phyloP scores from a whole-genome alignment of 202 grass and related monocot species.

The Panicum virgatum region DNA sequence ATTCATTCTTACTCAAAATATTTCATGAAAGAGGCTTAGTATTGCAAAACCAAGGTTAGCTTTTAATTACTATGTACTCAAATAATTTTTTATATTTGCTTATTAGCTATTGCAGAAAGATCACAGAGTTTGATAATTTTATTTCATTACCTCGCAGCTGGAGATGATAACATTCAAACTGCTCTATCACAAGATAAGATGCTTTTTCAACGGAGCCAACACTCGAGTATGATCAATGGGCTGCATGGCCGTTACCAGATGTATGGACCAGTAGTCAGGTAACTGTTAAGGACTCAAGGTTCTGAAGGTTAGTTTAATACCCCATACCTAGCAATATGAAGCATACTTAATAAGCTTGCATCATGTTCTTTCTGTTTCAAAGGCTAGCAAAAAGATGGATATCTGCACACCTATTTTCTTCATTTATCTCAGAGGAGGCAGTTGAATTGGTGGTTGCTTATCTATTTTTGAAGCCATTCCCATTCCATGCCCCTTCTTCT shows the following conservation, averaged over 20 bases:
- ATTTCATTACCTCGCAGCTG: conserved; percentile 51
- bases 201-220: conserved; percentile 78
- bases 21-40: conserved; percentile 81
- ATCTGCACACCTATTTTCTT: conserved; percentile 93
- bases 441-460: conserved; percentile 89
- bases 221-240: conserved; percentile 99
- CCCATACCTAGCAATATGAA: conserved; percentile 12
- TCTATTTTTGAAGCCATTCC: conserved; percentile 87
- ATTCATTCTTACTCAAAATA: conserved; percentile 91
- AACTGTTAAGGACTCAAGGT: conserved; percentile 28
- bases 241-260: conserved; percentile 83
- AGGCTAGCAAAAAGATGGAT: conserved; percentile 98
- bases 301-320: neutral
- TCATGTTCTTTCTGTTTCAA: conserved; percentile 43
- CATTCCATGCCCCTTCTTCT: conserved; percentile 76
- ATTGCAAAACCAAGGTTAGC: conserved; percentile 68
- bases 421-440: conserved; percentile 81
- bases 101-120: conserved; percentile 18
- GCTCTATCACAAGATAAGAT: conserved; percentile 69
- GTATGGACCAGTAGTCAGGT: conserved; percentile 90
- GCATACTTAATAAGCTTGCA: neutral
- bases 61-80: conserved; percentile 36
- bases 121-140: conserved; percentile 22
- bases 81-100: conserved; percentile 8
- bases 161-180: conserved; percentile 51